These are phyloP conservation scores for Didymella exigua DNA, from an alignment of 2,329 filamentous ascomycete species.

Conservation along the genomic window DNA sequence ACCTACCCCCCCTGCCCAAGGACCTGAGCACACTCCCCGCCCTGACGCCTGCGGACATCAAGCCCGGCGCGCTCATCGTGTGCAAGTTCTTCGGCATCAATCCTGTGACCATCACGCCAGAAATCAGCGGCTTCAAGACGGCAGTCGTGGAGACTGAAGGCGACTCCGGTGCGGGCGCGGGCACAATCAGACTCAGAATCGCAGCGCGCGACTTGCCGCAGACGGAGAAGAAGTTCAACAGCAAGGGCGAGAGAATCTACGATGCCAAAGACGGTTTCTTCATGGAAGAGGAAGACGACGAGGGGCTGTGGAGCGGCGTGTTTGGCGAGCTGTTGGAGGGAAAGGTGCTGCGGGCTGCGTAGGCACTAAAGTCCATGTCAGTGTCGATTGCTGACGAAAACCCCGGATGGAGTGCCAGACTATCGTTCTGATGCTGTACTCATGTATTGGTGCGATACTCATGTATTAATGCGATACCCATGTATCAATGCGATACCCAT, in stretches of 20 bases:
- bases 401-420: too few species aligned
- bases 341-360: constrained; percentile 36
- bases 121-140: constrained; percentile 66
- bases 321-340: constrained; percentile 39
- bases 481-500: too few species aligned
- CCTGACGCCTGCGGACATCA: constrained; percentile 57
- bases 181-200: constrained; percentile 65
- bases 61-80: constrained; percentile 67
- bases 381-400: too few species aligned
- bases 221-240: constrained; percentile 66
- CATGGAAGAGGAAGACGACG: constrained; percentile 37
- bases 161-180: constrained; percentile 52
- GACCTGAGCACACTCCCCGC: constrained; percentile 61
- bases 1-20: constrained; percentile 67
- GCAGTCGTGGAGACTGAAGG: constrained; percentile 63
- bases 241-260: constrained; percentile 75
- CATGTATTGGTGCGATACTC: too few species aligned
- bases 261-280: constrained; percentile 60
- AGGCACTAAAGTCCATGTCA: too few species aligned
- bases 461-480: too few species aligned
- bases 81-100: constrained; percentile 68
- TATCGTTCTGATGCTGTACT: not conserved
- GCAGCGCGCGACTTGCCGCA: constrained; percentile 69
- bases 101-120: constrained; percentile 68
- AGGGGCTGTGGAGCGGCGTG: constrained; percentile 32